Percentiles rank a stretch among this genome's conserved stretches.
Evolutionary conservation across 2,329 filamentous ascomycete species (phyloP).

Genomic region (Hypoxylon sp.): DNA sequence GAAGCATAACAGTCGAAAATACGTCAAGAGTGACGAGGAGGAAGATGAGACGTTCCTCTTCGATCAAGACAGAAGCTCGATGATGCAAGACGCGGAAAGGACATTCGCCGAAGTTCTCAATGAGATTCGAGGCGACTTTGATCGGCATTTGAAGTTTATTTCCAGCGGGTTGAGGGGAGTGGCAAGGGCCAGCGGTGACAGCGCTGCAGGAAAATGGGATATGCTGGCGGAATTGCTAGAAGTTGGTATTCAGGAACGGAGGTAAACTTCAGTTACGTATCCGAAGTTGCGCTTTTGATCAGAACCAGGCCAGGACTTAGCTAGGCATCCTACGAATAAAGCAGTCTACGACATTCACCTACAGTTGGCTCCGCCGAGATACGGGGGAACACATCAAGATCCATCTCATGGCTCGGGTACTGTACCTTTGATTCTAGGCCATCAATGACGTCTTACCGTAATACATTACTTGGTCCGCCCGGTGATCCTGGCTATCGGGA

Average conservation of each 20-base stretch:
- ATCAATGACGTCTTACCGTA: conserved; percentile 14
- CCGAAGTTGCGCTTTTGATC: background rate
- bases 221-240: conserved; percentile 84
- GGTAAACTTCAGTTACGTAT: conserved; percentile 14
- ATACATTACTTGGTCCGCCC: background rate
- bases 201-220: conserved; percentile 75
- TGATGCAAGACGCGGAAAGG: conserved; percentile 54
- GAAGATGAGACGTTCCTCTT: conserved; percentile 51
- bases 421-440: background rate
- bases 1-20: conserved; percentile 43
- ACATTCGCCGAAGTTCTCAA: conserved; percentile 65
- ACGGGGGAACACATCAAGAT: conserved; percentile 20
- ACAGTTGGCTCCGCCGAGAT: background rate
- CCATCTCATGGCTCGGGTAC: conserved; percentile 2
- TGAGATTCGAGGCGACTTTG: conserved; percentile 72
- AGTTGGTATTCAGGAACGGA: conserved; percentile 52
- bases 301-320: no score
- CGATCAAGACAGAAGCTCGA: conserved; percentile 49
- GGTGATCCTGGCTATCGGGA: background rate
- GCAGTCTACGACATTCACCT: conserved; percentile 12
- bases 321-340: conserved; percentile 4
- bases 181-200: conserved; percentile 77
- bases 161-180: conserved; percentile 79
- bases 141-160: conserved; percentile 76
- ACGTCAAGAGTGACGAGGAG: conserved; percentile 48